Percentiles rank a stretch among this genome's conserved stretches.
phyloP scores from a whole-genome alignment of 176 grass and related monocot genomes.

The Areca catechu region DNA sequence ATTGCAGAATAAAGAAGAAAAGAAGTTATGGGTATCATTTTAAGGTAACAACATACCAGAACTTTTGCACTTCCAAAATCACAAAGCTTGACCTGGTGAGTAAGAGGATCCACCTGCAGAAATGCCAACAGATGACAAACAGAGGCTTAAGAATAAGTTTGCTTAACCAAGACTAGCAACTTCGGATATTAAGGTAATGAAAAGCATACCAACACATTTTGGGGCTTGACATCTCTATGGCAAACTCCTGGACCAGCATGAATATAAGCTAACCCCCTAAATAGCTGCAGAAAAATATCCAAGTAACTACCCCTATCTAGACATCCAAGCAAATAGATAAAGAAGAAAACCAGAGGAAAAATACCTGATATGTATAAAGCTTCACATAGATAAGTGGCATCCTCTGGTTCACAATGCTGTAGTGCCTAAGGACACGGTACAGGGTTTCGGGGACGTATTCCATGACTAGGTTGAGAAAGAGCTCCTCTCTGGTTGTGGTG shows the following conservation, averaged over 20 bases:
- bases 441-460: conserved; percentile 16
- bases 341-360: not conserved
- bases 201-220: conserved; percentile 13
- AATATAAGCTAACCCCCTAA: conserved; percentile 15
- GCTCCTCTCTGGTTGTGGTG: conserved; percentile 17
- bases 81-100: conserved; percentile 15
- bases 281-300: conserved; percentile 9
- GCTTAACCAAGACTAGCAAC: not conserved
- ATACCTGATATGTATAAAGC: conserved; percentile 15
- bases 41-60: conserved; percentile 10
- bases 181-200: not conserved
- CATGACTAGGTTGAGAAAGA: conserved; percentile 19
- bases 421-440: conserved; percentile 18
- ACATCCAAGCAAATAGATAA: not conserved
- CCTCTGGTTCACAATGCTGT: conserved; percentile 11
- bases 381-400: conserved; percentile 21
- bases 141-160: not conserved
- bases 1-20: not conserved
- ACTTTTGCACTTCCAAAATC: conserved; percentile 25
- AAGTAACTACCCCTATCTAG: not conserved
- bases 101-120: conserved; percentile 18
- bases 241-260: conserved; percentile 12
- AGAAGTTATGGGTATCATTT: not conserved
- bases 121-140: not conserved
- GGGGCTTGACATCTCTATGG: conserved; percentile 19